Evolutionary conservation across 129 eudicot genomes (phyloP), one percentile per base, ranked within the genome.

Genomic region (Calendula officinalis): DNA sequence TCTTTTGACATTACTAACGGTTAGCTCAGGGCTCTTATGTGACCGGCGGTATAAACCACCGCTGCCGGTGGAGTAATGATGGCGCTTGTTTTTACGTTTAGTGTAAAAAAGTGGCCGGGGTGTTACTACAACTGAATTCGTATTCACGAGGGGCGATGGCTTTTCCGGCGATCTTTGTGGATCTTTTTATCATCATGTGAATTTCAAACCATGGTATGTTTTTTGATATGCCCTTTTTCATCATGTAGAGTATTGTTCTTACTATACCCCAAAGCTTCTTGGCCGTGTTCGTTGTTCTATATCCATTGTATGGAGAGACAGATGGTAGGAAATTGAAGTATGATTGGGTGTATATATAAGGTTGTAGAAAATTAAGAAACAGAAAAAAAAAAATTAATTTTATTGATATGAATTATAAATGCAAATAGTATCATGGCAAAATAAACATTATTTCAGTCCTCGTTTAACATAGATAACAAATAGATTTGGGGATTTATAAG

Each of bases 51-150:
- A 32, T 9, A 16, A 12, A 0, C 42, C 61, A 9, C 53, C 56
- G 13, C 52, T 53, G 17, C 75, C 64, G 12, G 69, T 56, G n/a
- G 8, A 8, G 77, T 43, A 41, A 5, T 16, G 61, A 68, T 16
- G 68, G 69, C 43, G 83, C 43, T 61, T 67, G 52, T 43, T 69
- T 38, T 77, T 82, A 27, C 81, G 78, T 41, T 71, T 82, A 1
- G 65, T 30, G 61, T 57, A 5, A 8, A 64, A 74, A 5, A 52
- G 71, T 0, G n/a, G n/a, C n/a, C n/a, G 97, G 97, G 71, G 84
- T 86, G 72, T 79, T 74, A 36, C 76, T 83, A 58, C 90, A 90
- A 75, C 91, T 86, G 70, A 90, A 90, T 52, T 90, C 84, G 80
- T 90, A 83, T 14, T 82, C 89, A 1, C 74, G 76, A 5, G 86